Conservation (phyloP, 2,329 filamentous ascomycete species). For the Exophiala oligosperma region DNA sequence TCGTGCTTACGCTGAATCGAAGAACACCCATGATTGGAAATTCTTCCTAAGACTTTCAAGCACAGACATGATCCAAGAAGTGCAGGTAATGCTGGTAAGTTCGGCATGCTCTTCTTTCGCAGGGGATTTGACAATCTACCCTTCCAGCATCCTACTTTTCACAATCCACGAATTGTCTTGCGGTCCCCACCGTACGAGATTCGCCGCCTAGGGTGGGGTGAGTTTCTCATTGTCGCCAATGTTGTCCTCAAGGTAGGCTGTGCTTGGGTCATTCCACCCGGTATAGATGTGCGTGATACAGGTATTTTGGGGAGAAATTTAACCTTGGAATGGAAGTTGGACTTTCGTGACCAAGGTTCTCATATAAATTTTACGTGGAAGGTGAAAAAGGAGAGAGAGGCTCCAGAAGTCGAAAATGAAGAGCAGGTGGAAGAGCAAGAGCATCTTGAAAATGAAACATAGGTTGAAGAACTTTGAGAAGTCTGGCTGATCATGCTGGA, state of each 20-base stretch:
- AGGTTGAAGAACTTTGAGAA: no score
- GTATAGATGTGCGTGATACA: conserved; percentile 24
- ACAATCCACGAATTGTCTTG: conserved; percentile 20
- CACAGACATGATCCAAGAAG: conserved; percentile 28
- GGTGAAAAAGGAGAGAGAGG: conserved; percentile 28
- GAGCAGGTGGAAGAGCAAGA: conserved; percentile 16
- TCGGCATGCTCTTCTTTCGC: not conserved
- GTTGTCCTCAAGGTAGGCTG: conserved; percentile 26
- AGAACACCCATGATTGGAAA: conserved; percentile 28
- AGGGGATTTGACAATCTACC: conserved; percentile 1
- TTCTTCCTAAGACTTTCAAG: conserved; percentile 26
- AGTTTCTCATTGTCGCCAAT: conserved; percentile 26
- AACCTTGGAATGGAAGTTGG: conserved; percentile 26
- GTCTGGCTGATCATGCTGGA: no score
- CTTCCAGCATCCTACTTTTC: conserved; percentile 26
- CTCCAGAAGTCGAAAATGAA: conserved; percentile 23
- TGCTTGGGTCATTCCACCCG: conserved; percentile 24
- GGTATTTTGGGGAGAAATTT: conserved; percentile 20
- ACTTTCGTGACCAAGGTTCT: conserved; percentile 26
- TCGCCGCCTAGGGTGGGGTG: conserved; percentile 26
- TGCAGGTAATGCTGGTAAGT: conserved; percentile 26
- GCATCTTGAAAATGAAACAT: conserved; percentile 15
- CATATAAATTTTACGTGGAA: conserved; percentile 24
- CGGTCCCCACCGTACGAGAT: conserved; percentile 25
- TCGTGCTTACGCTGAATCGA: conserved; percentile 15